A percentile compares a stretch with the other conserved stretches of the same genome.
Evolutionary conservation across 257 asterid genomes (phyloP).

Genomic region (Fraxinus pennsylvanica): DNA sequence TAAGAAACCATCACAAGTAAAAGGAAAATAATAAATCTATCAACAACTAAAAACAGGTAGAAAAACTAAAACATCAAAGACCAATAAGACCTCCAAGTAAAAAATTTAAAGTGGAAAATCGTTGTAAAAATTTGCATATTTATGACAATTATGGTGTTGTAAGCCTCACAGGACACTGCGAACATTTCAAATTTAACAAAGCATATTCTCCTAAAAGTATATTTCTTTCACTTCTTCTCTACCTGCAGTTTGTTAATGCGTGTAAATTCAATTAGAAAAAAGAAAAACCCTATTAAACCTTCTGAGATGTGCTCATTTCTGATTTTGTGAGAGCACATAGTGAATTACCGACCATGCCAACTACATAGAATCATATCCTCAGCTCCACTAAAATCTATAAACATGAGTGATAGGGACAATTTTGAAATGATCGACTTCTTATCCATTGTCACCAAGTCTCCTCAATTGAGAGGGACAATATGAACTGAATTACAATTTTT

Average conservation of each 20-base stretch:
- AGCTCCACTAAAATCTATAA: conserved; percentile 14
- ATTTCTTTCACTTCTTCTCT: conserved; percentile 27
- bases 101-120: neutral
- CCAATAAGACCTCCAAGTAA: conserved; percentile 8
- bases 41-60: conserved; percentile 5
- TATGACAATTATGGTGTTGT: neutral
- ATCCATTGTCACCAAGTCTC: conserved; percentile 1
- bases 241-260: conserved; percentile 30
- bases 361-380: conserved; percentile 1
- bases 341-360: conserved; percentile 9
- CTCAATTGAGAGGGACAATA: neutral
- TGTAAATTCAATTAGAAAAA: conserved; percentile 11
- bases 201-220: conserved; percentile 30
- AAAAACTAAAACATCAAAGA: neutral
- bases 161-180: conserved; percentile 1
- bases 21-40: conserved; percentile 25
- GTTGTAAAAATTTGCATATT: neutral
- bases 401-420: neutral
- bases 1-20: conserved; percentile 26
- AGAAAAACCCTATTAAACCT: conserved; percentile 9
- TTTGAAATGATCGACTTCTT: neutral
- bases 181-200: conserved; percentile 9
- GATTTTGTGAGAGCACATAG: conserved; percentile 6
- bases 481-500: neutral
- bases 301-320: conserved; percentile 1